A percentile compares a stretch with the other conserved stretches of the same genome.
Conservation (phyloP, 768 basidiomycete species). For the Plicaturopsis crispa region DNA sequence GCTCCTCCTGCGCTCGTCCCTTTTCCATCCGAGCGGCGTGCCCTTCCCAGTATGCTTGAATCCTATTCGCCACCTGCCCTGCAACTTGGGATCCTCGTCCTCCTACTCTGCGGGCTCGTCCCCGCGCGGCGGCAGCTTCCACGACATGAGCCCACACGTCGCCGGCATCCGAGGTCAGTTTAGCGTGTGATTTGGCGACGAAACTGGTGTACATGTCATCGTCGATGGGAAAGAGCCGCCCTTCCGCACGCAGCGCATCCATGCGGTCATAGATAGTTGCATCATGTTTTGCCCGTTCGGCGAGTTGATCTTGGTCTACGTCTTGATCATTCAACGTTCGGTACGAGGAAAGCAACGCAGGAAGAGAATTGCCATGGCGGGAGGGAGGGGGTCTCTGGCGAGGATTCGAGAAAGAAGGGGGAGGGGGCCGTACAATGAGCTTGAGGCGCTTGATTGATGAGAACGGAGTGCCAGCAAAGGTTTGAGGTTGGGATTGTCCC, state of each 20-base stretch:
- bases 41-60: conserved; percentile 72
- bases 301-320: conserved; percentile 29
- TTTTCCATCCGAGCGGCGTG: conserved; percentile 56
- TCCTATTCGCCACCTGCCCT: conserved; percentile 50
- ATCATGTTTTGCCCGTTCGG: conserved; percentile 31
- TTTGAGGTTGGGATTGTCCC: neutral
- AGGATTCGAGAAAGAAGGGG: conserved; percentile 36
- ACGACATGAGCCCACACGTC: conserved; percentile 60
- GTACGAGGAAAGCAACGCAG: conserved; percentile 57
- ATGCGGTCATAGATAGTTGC: conserved; percentile 36
- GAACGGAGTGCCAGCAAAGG: neutral
- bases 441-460: conserved; percentile 29
- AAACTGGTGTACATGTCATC: conserved; percentile 7
- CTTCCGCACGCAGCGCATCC: conserved; percentile 35
- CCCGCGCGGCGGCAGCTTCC: conserved; percentile 28
- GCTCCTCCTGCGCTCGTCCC: conserved; percentile 54
- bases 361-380: conserved; percentile 40
- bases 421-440: conserved; percentile 36
- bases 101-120: conserved; percentile 18
- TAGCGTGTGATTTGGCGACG: conserved; percentile 20
- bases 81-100: conserved; percentile 36
- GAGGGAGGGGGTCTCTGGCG: conserved; percentile 37
- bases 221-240: conserved; percentile 27
- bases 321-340: conserved; percentile 42
- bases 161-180: conserved; percentile 23